Base-by-base conservation (phyloP, 164 flowering plant species). In the grape (Vitis vinifera) region DNA sequence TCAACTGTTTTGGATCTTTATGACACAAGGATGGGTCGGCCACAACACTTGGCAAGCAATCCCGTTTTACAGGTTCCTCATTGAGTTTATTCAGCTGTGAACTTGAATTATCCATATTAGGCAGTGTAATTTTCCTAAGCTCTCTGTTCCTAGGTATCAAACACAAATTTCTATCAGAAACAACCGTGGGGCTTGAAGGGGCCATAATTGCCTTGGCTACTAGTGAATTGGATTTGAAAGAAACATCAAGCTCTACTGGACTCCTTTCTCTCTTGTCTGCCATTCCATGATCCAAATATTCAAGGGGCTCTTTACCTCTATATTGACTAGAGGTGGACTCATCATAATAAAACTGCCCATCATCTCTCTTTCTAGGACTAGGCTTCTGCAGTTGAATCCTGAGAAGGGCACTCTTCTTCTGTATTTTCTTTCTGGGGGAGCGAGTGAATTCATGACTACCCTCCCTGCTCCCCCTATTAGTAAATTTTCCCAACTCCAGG, bases 201-300 rank as follows among this genome's bases (percentile, higher is more conserved):
- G 82, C 16, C 64, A 74, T 68, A 68, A 86, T 78, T 47, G 88
- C 81, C 79, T 89, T 89, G 17, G 96, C 96, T 6, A 93, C 88
- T 56, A 93, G 68, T 13, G 88, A 78, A 80, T 91, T 89, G 13
- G 95, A 91, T 65, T 88, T 89, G 68, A 93, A 91, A 17, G 90
- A 84, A 69, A 93, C 88, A 82, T 91, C 94, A 51, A 92, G 88
- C 68, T 89, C 89, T n/a, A 89, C 79, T 4, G 90, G 83, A 29
- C 86, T 83, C 13, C 75, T 77, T 37, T 77, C 87, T 78, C 89
- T 85, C 68, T 65, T 75, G 17, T 75, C 80, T 23, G 17, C 77
- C 69, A 65, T 53, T 27, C 68, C 69, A 8, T 48, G 27, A 56
- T 72, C 77, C 0, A 69, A 62, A 51, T 67, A 37, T n/a, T 23